Conservation (phyloP, 2,329 filamentous ascomycete species). For the Neophaeococcomyces aloes region DNA sequence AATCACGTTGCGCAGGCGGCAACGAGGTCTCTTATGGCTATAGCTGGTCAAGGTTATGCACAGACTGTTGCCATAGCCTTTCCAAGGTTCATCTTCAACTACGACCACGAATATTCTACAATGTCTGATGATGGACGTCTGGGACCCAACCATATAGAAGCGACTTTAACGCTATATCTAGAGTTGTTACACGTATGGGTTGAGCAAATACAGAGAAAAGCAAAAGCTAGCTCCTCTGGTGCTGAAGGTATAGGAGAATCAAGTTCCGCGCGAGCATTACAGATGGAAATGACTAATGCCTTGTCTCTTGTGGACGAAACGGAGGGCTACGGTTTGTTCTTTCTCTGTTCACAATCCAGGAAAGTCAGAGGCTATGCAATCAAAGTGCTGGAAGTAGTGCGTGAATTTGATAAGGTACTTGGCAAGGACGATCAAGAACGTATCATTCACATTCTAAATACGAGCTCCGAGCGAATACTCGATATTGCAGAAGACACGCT, state of each 20-base stretch:
- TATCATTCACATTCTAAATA: slow-evolving; percentile 85
- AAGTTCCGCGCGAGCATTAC: slow-evolving; percentile 46
- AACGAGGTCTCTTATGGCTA: slow-evolving; percentile 84
- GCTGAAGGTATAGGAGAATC: slow-evolving; percentile 41
- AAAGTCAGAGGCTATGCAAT: slow-evolving; percentile 83
- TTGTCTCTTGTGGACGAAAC: slow-evolving; percentile 94
- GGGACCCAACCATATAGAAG: slow-evolving; percentile 87
- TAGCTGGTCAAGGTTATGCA: slow-evolving; percentile 82
- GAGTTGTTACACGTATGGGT: slow-evolving; percentile 96
- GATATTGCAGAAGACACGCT: slow-evolving; percentile 86
- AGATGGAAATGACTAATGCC: slow-evolving; percentile 75
- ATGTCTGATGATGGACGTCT: slow-evolving; percentile 98
- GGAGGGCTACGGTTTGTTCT: slow-evolving; percentile 93
- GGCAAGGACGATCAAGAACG: slow-evolving; percentile 66
- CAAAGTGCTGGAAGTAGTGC: slow-evolving; percentile 81
- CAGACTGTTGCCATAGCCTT: slow-evolving; percentile 96
- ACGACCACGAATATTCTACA: slow-evolving; percentile 91
- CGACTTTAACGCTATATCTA: slow-evolving; percentile 81
- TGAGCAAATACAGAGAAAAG: slow-evolving; percentile 84
- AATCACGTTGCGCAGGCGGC: slow-evolving; percentile 86
- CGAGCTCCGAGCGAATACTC: slow-evolving; percentile 78
- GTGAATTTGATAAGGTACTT: slow-evolving; percentile 82
- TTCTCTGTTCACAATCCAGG: slow-evolving; percentile 88
- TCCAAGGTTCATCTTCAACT: slow-evolving; percentile 95
- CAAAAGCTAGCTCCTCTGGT: slow-evolving; percentile 59